Evolutionary conservation across 169 alveolate genomes (phyloP).

Genomic region (Plasmodium berghei): DNA sequence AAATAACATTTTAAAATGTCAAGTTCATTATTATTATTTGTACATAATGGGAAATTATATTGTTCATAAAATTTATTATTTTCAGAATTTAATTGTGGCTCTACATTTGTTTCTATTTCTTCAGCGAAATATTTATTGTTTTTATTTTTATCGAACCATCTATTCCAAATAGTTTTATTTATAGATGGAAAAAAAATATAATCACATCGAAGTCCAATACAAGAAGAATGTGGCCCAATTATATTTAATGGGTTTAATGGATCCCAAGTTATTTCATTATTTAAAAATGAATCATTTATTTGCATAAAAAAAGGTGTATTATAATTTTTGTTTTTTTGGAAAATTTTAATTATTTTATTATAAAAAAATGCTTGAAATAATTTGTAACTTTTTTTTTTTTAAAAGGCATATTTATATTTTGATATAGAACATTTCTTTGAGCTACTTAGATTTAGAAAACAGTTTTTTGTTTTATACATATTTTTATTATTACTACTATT

Average conservation of each 20-base stretch:
- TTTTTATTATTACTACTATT: too few relatives aligned
- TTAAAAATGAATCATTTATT: constrained; percentile 21
- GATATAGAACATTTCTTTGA: too few relatives aligned
- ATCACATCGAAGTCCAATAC: constrained; percentile 92
- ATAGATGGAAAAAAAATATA: constrained; percentile 91
- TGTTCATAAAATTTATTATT: background rate
- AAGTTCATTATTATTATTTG: constrained; percentile 35
- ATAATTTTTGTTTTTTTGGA: background rate
- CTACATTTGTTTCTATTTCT: background rate
- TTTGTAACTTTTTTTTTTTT: too few relatives aligned
- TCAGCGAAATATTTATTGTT: background rate
- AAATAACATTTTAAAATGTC: constrained; percentile 82
- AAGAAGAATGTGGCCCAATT: constrained; percentile 91
- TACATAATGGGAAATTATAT: background rate
- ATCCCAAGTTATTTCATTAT: constrained; percentile 91
- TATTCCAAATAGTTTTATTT: constrained; percentile 15
- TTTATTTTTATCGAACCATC: background rate
- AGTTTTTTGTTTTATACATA: too few relatives aligned
- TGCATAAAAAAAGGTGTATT: too few relatives aligned
- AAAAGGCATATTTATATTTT: too few relatives aligned
- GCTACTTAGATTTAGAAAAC: too few relatives aligned
- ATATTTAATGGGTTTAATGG: constrained; percentile 91
- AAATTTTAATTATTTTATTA: background rate
- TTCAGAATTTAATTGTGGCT: background rate
- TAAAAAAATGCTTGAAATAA: background rate